Percentiles rank a stretch among this genome's conserved stretches.
Conservation (phyloP, 2,329 filamentous ascomycete genomes). For the Incumbomyces lentus region DNA sequence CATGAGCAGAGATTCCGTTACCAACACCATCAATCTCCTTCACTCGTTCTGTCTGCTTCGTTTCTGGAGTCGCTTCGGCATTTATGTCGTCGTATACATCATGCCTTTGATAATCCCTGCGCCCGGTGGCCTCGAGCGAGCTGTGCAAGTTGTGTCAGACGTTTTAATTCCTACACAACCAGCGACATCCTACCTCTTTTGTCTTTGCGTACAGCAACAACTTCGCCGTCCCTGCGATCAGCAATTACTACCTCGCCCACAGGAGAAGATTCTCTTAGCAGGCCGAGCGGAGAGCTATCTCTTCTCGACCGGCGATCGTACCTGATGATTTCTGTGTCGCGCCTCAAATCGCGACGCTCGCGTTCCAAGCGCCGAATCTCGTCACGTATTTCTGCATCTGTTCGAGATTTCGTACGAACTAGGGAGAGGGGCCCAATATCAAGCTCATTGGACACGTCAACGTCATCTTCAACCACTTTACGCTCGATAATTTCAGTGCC, state of each 20-base stretch:
- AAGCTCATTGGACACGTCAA: constrained; percentile 38
- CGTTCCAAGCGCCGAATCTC: constrained; percentile 64
- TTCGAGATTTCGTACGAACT: constrained; percentile 37
- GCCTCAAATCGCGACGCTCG: constrained; percentile 48
- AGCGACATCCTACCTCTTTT: constrained; percentile 79
- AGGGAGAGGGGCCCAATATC: constrained; percentile 36
- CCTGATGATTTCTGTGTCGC: constrained; percentile 41
- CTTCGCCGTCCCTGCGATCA: constrained; percentile 33
- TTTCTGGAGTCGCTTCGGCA: background rate
- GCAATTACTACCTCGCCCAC: constrained; percentile 26
- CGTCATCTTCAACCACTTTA: constrained; percentile 29
- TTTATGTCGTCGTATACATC: constrained; percentile 59
- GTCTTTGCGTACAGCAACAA: constrained; percentile 65
- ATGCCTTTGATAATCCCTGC: constrained; percentile 57
- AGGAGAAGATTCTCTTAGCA: constrained; percentile 20
- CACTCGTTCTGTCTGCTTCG: too few relatives aligned
- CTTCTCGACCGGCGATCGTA: constrained; percentile 25
- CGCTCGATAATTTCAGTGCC: constrained; percentile 17
- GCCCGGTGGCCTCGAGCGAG: constrained; percentile 41
- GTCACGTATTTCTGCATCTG: constrained; percentile 56
- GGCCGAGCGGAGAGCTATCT: constrained; percentile 16
- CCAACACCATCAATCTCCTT: too few relatives aligned
- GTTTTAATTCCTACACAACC: constrained; percentile 19
- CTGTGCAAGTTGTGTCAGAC: constrained; percentile 8
- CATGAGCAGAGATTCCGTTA: too few relatives aligned